A percentile compares a stretch with the other conserved stretches of the same genome.
These are phyloP conservation scores for Ustilago lituana DNA, from an alignment of 1,284 basidiomycete species.

Conservation along the genomic window DNA sequence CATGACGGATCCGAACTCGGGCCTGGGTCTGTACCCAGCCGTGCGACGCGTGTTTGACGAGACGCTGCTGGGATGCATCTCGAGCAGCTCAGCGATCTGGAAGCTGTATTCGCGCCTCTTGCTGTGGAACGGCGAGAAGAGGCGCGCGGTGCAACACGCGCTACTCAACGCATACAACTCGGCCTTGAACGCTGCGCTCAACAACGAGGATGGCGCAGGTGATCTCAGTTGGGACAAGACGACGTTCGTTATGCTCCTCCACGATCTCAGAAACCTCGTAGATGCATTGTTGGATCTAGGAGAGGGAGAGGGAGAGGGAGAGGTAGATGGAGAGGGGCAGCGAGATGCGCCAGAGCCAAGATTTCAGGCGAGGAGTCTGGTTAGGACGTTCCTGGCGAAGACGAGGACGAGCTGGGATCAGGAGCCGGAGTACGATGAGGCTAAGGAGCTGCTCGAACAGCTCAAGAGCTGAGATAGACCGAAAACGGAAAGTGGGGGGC, in stretches of 20 bases:
- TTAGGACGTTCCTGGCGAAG: constrained; percentile 84
- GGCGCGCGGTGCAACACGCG: constrained; percentile 32
- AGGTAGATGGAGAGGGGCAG: constrained; percentile 23
- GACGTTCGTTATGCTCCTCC: constrained; percentile 17
- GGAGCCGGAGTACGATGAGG: constrained; percentile 80
- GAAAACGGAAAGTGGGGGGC: no score
- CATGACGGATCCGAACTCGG: constrained; percentile 72
- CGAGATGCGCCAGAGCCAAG: constrained; percentile 76
- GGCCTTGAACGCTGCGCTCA: constrained; percentile 24
- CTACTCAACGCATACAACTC: constrained; percentile 54
- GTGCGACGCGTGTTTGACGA: constrained; percentile 78
- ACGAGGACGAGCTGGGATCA: constrained; percentile 78
- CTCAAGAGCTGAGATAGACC: constrained; percentile 33
- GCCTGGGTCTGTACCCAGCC: constrained; percentile 74
- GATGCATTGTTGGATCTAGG: constrained; percentile 85
- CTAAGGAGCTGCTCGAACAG: constrained; percentile 71
- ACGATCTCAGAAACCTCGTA: constrained; percentile 69
- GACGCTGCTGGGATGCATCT: constrained; percentile 80
- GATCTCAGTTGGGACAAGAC: constrained; percentile 25
- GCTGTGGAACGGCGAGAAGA: constrained; percentile 48
- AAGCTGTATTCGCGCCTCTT: constrained; percentile 57
- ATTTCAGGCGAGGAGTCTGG: constrained; percentile 84
- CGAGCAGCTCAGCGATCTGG: constrained; percentile 68
- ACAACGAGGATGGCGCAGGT: constrained; percentile 5
- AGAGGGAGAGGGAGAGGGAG: constrained; percentile 69